Percentiles rank a stretch among this genome's conserved stretches.
phyloP scores from a whole-genome alignment of 352 stramenopile genomes.

The Pythium graminicola region DNA sequence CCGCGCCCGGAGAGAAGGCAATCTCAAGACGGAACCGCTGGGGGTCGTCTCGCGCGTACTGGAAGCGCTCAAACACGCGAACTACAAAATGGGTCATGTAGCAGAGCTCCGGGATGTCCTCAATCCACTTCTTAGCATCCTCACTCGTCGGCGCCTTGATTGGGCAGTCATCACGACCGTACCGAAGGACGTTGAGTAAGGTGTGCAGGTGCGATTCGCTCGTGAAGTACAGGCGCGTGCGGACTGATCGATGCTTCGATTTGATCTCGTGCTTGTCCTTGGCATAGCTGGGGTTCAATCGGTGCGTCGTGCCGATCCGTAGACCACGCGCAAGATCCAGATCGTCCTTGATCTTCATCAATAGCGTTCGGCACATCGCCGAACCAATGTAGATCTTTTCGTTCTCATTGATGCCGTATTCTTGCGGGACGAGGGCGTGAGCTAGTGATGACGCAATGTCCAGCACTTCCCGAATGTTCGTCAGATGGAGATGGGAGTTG shows the following conservation, averaged over 20 bases:
- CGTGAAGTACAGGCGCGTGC: slow-evolving; percentile 99
- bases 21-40: slow-evolving; percentile 82
- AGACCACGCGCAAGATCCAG: slow-evolving; percentile 72
- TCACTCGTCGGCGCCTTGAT: slow-evolving; percentile 53
- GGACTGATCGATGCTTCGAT: slow-evolving; percentile 93
- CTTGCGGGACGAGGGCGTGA: slow-evolving; percentile 78
- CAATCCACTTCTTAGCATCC: slow-evolving; percentile 78
- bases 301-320: slow-evolving; percentile 67
- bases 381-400: slow-evolving; percentile 86
- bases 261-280: slow-evolving; percentile 79
- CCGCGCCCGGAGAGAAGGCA: slow-evolving; percentile 73
- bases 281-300: slow-evolving; percentile 74
- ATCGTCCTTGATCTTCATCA: slow-evolving; percentile 87
- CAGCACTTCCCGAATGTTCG: slow-evolving; percentile 91
- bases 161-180: slow-evolving; percentile 54
- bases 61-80: slow-evolving; percentile 95
- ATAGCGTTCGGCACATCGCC: slow-evolving; percentile 79
- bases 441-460: slow-evolving; percentile 92
- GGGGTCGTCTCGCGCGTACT: slow-evolving; percentile 54
- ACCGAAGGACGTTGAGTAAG: slow-evolving; percentile 97
- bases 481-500: slow-evolving; percentile 93
- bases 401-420: slow-evolving; percentile 85
- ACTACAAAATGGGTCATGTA: slow-evolving; percentile 99
- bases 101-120: slow-evolving; percentile 94
- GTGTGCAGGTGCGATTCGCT: slow-evolving; percentile 98